phyloP scores from a whole-genome alignment of 1,284 basidiomycete genomes.

The Sphagnurus paluster region DNA sequence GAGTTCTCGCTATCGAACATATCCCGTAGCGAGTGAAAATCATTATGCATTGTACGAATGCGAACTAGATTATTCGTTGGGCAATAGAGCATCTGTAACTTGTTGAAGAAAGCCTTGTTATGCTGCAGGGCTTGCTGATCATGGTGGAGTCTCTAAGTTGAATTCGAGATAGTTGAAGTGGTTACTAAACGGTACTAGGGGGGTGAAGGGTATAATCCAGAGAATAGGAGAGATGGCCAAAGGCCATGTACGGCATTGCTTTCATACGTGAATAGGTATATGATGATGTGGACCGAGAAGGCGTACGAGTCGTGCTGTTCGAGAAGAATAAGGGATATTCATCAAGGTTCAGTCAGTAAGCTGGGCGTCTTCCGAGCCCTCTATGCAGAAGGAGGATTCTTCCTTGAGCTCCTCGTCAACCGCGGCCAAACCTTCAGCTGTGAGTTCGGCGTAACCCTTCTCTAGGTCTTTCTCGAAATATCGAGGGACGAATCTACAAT shows the following conservation, averaged over 20 bases:
- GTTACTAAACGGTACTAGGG: too few relatives aligned
- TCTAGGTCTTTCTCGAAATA: slow-evolving; percentile 79
- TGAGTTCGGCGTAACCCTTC: slow-evolving; percentile 76
- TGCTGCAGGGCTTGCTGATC: too few relatives aligned
- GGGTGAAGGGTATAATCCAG: too few relatives aligned
- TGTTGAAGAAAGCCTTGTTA: too few relatives aligned
- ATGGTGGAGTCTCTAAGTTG: too few relatives aligned
- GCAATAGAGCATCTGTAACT: too few relatives aligned
- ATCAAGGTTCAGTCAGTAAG: slow-evolving; percentile 5
- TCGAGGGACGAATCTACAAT: slow-evolving; percentile 72
- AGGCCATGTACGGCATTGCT: neutral
- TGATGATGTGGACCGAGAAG: neutral
- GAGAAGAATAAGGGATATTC: too few relatives aligned
- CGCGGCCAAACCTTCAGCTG: slow-evolving; percentile 66
- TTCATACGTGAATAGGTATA: neutral
- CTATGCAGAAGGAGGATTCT: slow-evolving; percentile 13
- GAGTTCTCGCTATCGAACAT: slow-evolving; percentile 14
- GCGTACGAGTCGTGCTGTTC: too few relatives aligned
- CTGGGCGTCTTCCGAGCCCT: slow-evolving; percentile 10
- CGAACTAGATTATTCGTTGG: too few relatives aligned
- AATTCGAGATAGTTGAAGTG: too few relatives aligned
- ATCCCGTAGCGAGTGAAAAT: too few relatives aligned
- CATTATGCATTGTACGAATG: neutral
- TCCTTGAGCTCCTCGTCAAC: slow-evolving; percentile 48
- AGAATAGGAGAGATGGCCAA: slow-evolving; percentile 8